A percentile compares a stretch with the other conserved stretches of the same genome.
These are phyloP conservation scores for Rauvolfia tetraphylla DNA, from an alignment of 257 asterid genomes.

Conservation along the genomic window DNA sequence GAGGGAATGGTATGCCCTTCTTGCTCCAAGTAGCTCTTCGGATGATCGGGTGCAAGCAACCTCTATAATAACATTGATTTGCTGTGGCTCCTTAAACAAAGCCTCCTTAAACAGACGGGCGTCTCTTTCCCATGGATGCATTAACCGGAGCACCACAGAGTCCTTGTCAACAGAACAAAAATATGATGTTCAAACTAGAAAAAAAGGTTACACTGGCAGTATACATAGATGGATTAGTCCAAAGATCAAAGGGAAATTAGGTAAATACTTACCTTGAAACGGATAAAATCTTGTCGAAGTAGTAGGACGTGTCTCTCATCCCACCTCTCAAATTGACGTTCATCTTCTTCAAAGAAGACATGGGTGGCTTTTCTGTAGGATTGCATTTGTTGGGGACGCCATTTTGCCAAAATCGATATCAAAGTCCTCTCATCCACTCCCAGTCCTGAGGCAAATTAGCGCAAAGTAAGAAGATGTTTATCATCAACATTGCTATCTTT, in stretches of 20 bases:
- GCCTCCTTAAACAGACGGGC: constrained; percentile 64
- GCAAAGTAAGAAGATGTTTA: no score
- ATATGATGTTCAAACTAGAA: no score
- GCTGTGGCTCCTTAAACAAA: constrained; percentile 35
- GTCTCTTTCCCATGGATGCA: constrained; percentile 98
- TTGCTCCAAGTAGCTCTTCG: constrained; percentile 68
- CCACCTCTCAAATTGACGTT: constrained; percentile 83
- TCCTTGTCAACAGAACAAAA: no score
- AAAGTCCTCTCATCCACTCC: constrained; percentile 79
- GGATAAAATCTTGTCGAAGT: constrained; percentile 74
- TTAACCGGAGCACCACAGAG: constrained; percentile 67
- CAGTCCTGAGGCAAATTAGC: constrained; percentile 48
- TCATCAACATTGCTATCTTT: no score
- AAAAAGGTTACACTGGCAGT: no score
- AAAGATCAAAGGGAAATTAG: no score
- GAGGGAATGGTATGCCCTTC: constrained; percentile 84
- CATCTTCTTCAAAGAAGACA: constrained; percentile 64
- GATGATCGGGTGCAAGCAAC: constrained; percentile 67
- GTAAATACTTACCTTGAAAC: constrained; percentile 53
- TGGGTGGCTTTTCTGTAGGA: constrained; percentile 52
- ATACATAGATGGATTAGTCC: no score
- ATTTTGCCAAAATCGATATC: constrained; percentile 54
- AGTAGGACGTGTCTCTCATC: constrained; percentile 54
- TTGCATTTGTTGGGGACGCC: constrained; percentile 58
- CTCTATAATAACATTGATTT: constrained; percentile 47